Evolutionary conservation across 2,329 filamentous ascomycete genomes (phyloP), one percentile per base, ranked within the genome.

Genomic region (Neofusicoccum parvum): DNA sequence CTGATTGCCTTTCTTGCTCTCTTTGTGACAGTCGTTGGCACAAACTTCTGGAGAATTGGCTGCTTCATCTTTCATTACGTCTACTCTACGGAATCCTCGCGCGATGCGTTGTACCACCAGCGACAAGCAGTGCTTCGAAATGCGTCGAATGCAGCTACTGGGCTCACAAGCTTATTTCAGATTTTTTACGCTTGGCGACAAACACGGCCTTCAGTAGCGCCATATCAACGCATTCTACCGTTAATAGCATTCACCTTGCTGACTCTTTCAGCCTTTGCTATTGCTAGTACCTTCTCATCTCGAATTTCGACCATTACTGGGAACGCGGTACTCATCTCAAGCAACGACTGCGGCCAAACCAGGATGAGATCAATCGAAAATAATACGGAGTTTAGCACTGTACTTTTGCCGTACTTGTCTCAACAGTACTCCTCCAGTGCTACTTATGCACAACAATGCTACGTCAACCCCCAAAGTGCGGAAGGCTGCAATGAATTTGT

Each of bases 81-180:
- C 10, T 68, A 67, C 14, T 74, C 36, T 3, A 39, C 60, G 70
- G 32, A 59, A 3, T 32, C 46, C 2, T 64, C 70, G 6, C 67
- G 68, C 3, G 72, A 74, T 48, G 67, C 62, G 1, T n/a, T 75
- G 1, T 66, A 75, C 53, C 72, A 75, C 41, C 74, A 66, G 15
- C 50, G 48, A 9, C 65, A 66, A 36, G 65, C 50, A 5, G 32
- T 59, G 1, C 65, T 66, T 12, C 59, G 65, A n/a, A 67, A 67
- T 37, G 20, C 66, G 6, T 48, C 63, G 2, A 63, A 32, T 39
- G 46, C 32, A 6, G 10, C 32, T 4, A 50, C n/a, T 34, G 64
- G 41, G n/a, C 3, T 56, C n/a, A 32, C 27, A 2, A 36, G 37
- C 17, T 17, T 66, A 5, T n/a, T 43, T 9, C 17, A 15, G 7